phyloP scores from a whole-genome alignment of 2,329 filamentous ascomycete species.

The Xylariales sp. region DNA sequence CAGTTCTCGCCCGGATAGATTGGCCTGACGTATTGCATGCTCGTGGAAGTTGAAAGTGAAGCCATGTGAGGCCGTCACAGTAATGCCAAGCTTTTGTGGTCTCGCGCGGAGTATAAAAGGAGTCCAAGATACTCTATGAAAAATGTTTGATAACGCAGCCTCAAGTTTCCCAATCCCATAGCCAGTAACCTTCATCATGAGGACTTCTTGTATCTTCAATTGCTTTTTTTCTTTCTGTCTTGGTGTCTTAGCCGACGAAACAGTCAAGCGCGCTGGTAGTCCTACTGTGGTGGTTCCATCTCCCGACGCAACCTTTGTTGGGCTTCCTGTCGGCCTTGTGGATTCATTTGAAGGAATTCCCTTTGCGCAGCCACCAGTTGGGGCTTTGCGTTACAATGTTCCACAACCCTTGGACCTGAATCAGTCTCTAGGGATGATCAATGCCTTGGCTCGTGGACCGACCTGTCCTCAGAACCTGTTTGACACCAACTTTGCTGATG shows the following conservation, averaged over 20 bases:
- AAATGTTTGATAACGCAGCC: neutral
- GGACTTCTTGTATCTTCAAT: constrained; percentile 1
- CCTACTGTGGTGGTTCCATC: constrained; percentile 2
- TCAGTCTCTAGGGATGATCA: constrained; percentile 49
- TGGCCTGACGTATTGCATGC: too few relatives aligned
- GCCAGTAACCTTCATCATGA: neutral
- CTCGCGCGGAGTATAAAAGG: neutral
- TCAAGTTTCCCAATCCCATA: neutral
- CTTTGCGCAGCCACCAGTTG: neutral
- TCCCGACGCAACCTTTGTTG: neutral
- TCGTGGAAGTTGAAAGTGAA: too few relatives aligned
- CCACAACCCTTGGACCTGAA: neutral
- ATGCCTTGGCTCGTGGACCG: constrained; percentile 51
- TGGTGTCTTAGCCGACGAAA: neutral
- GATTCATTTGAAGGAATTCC: neutral
- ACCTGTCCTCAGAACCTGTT: constrained; percentile 71
- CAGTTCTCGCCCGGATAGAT: too few relatives aligned
- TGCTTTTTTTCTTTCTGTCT: neutral
- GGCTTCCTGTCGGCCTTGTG: neutral
- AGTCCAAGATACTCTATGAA: neutral
- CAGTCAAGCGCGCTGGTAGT: neutral
- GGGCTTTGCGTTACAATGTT: neutral
- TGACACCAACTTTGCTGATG: constrained; percentile 28
- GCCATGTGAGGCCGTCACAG: neutral
- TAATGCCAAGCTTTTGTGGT: neutral